Evolutionary conservation across 202 grass and related monocot species (phyloP).

Genomic region (Panicum hallii): DNA sequence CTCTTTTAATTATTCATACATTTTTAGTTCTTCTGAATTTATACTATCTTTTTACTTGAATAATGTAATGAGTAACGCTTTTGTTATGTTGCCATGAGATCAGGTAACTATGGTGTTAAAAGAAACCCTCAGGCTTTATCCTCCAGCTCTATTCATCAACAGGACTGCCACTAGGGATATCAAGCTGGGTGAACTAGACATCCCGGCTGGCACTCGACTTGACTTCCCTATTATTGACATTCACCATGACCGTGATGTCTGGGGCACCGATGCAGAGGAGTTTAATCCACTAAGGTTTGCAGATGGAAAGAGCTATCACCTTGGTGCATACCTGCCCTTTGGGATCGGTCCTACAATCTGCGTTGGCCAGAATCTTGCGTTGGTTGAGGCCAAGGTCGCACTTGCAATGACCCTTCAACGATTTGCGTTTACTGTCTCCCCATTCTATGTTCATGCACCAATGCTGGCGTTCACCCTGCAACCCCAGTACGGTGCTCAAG

Average conservation of each 20-base stretch:
- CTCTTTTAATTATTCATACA: not conserved
- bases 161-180: constrained; percentile 51
- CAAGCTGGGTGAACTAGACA: constrained; percentile 62
- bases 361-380: constrained; percentile 78
- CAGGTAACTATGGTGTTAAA: constrained; percentile 83
- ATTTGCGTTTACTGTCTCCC: constrained; percentile 60
- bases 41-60: not conserved
- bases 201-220: constrained; percentile 60
- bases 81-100: not conserved
- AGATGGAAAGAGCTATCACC: constrained; percentile 71
- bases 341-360: constrained; percentile 70
- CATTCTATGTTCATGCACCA: constrained; percentile 83
- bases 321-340: constrained; percentile 75
- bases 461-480: constrained; percentile 64
- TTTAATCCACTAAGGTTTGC: constrained; percentile 82
- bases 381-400: constrained; percentile 68
- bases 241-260: constrained; percentile 69
- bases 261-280: constrained; percentile 59
- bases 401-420: constrained; percentile 71
- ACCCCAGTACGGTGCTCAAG: constrained; percentile 78
- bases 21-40: not conserved
- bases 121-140: constrained; percentile 86
- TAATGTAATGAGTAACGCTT: not conserved
- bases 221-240: constrained; percentile 57
- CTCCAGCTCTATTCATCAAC: constrained; percentile 56